Evolutionary conservation across 2,329 filamentous ascomycete species (phyloP).

Genomic region (Arthroderma uncinatum): DNA sequence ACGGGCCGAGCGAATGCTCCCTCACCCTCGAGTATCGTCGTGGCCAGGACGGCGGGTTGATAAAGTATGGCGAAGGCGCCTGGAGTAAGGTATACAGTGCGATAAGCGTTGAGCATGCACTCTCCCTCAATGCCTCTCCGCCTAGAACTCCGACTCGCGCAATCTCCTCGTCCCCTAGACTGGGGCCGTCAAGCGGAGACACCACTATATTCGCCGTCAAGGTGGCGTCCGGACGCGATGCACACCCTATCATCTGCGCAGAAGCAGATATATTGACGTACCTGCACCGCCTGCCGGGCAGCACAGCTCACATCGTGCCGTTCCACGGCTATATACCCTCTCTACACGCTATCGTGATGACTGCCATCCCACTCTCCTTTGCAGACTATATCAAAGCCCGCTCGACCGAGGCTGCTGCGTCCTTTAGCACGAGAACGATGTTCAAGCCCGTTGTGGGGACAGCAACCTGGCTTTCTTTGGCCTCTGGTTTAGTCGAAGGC

Average conservation of each 20-base stretch:
- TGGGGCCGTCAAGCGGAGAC: constrained; percentile 7
- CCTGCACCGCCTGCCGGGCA: constrained; percentile 24
- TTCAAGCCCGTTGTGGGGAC: constrained; percentile 36
- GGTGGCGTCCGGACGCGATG: constrained; percentile 32
- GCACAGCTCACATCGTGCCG: constrained; percentile 31
- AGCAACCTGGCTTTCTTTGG: constrained; percentile 31
- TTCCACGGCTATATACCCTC: constrained; percentile 36
- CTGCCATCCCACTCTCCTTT: constrained; percentile 34
- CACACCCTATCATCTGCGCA: constrained; percentile 29
- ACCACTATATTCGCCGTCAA: constrained; percentile 34
- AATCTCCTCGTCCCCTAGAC: constrained; percentile 3
- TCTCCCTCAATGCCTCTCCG: constrained; percentile 8
- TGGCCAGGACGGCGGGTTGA: constrained; percentile 20
- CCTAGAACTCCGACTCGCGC: constrained; percentile 28
- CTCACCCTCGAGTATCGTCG: constrained; percentile 26
- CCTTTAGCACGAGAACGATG: constrained; percentile 34
- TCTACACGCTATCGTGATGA: constrained; percentile 34
- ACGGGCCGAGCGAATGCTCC: constrained; percentile 22
- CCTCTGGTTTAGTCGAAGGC: constrained; percentile 31
- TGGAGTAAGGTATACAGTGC: constrained; percentile 41
- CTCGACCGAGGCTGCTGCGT: constrained; percentile 21
- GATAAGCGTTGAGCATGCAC: not conserved
- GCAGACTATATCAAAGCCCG: constrained; percentile 32
- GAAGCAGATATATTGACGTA: constrained; percentile 36
- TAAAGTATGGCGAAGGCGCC: constrained; percentile 36